Evolutionary conservation across 2,329 filamentous ascomycete species (phyloP), one percentile per base, ranked within the genome.

Genomic region (Talaromyces sp.): DNA sequence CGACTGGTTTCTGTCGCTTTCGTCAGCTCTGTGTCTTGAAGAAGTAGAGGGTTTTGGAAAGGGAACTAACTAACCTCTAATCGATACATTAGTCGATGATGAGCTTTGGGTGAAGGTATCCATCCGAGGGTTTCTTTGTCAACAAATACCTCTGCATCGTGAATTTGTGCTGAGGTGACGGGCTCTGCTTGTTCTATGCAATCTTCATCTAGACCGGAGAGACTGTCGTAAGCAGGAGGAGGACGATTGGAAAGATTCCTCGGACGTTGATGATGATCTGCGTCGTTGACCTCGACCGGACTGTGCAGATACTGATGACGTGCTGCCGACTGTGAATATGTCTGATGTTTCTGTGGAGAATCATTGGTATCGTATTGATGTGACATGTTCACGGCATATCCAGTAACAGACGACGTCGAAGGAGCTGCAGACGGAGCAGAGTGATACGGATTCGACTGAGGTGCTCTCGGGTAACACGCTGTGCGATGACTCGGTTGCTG

Each of bases 101-200:
- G 11, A 11, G 16, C 3, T 31, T 48, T 48, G 12, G 9, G 35
- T 18, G 52, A 37, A 25, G 60, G 60, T 25, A 62, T 58, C 60
- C 60, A 62, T 58, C 56, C 40, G 11, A 62, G 60, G 21, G 60
- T 62, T 12, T 48, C 28, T 9, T 42, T 12, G 12, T 58, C 60
- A 18, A 58, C 60, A n/a, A 62, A 62, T 23, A 23, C 28, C 8
- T 58, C 44, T 31, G 55, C 60, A 18, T 62, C 37, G 18, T 62
- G 52, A 6, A 62, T 3, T 40, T 58, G 31, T 5, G 58, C 54
- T 12, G 35, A 33, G n/a, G 12, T 58, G 12, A 58, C 16, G 1
- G 18, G 18, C 23, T 44, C 42, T 2, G 14, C 54, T 40, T 28
- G 21, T 44, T 46, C 25, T 21, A 16, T 7, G 18, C 23, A 18